Evolutionary conservation across 805 yeast species (phyloP).

Genomic region (Saturnispora gosingensis): DNA sequence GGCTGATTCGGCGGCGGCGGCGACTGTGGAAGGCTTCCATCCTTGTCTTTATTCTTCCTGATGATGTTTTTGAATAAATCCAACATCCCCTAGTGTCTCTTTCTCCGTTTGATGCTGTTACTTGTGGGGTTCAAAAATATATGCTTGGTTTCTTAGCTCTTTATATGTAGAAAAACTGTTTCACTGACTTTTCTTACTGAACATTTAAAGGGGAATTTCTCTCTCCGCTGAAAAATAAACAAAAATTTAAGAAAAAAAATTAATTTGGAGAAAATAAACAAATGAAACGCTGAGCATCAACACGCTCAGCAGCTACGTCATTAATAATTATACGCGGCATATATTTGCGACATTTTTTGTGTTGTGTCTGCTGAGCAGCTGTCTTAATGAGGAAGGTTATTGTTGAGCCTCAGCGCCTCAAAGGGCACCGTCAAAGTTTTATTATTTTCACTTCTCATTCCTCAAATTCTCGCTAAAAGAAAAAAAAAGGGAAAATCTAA

Average conservation of each 20-base stretch:
- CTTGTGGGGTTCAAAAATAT: neutral
- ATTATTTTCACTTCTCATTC: neutral
- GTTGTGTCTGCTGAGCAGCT: neutral
- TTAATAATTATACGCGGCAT: neutral
- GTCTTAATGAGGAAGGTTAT: neutral
- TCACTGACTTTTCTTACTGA: neutral
- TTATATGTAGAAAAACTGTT: neutral
- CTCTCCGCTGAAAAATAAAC: neutral
- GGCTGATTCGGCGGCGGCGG: slow-evolving; percentile 7
- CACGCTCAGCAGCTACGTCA: neutral
- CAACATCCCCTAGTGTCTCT: slow-evolving; percentile 14
- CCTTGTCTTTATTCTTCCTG: slow-evolving; percentile 11
- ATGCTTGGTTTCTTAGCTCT: neutral
- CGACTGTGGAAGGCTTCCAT: slow-evolving; percentile 3
- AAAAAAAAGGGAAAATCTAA: neutral
- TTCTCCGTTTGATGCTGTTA: neutral
- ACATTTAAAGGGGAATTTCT: neutral
- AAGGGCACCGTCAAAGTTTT: neutral
- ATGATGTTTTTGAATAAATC: slow-evolving; percentile 24
- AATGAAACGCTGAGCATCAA: neutral
- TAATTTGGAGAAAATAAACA: neutral
- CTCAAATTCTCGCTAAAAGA: neutral
- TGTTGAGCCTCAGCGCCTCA: neutral
- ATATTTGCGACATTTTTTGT: neutral
- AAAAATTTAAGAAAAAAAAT: neutral